phyloP scores from a whole-genome alignment of 768 basidiomycete genomes.

The Lentinula aciculospora region DNA sequence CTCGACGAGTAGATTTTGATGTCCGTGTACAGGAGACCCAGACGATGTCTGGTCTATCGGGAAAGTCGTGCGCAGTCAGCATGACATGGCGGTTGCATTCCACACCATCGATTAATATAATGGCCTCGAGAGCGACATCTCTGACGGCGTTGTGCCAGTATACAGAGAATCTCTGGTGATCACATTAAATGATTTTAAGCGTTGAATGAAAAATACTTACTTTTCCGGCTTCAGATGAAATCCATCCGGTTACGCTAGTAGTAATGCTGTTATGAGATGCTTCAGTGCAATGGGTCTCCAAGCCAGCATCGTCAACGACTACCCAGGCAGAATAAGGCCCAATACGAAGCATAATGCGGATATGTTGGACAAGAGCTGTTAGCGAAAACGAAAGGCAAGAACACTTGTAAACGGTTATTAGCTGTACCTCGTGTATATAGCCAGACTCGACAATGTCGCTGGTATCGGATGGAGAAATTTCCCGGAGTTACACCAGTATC shows the following conservation, averaged over 20 bases:
- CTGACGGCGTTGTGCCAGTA: background rate
- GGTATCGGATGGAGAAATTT: background rate
- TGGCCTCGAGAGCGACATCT: slow-evolving; percentile 1
- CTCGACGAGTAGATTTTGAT: background rate
- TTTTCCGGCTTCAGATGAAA: slow-evolving; percentile 2
- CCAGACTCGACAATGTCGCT: background rate
- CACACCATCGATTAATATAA: background rate
- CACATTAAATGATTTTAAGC: no score
- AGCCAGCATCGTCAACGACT: background rate
- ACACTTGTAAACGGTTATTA: no score
- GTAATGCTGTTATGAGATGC: background rate
- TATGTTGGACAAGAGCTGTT: background rate
- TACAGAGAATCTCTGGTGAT: slow-evolving; percentile 1
- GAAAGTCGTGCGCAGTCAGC: background rate
- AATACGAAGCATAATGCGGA: background rate
- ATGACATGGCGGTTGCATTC: slow-evolving; percentile 6
- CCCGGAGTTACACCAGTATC: no score
- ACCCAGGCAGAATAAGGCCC: slow-evolving; percentile 2
- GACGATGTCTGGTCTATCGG: background rate
- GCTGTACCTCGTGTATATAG: background rate
- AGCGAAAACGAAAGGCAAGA: background rate
- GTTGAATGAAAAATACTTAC: background rate
- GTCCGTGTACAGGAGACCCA: background rate
- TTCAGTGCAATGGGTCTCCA: background rate
- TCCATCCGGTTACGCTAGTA: background rate